Evolutionary conservation across 805 yeast genomes (phyloP).

Genomic region (Suhomyces pyralidae): DNA sequence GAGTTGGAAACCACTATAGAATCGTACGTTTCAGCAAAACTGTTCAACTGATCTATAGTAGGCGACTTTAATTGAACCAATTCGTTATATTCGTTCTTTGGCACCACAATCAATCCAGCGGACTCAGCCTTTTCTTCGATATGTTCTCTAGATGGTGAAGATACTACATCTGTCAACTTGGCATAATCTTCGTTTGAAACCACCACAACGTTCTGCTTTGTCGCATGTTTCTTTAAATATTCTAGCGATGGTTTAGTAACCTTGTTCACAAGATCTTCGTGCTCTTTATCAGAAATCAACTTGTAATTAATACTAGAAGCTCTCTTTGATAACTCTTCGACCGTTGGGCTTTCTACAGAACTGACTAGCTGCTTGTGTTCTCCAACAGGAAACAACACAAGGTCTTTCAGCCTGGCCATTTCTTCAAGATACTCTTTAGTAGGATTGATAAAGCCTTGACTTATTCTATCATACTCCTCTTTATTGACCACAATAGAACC

Average conservation of each 20-base stretch:
- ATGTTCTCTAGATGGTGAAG: constrained; percentile 14
- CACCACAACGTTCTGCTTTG: constrained; percentile 6
- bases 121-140: constrained; percentile 13
- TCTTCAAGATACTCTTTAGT: constrained; percentile 18
- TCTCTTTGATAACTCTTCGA: constrained; percentile 5
- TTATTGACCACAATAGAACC: constrained; percentile 10
- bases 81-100: constrained; percentile 17
- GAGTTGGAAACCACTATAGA: constrained; percentile 4
- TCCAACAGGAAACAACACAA: constrained; percentile 10
- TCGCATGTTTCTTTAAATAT: constrained; percentile 24
- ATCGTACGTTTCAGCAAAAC: constrained; percentile 3
- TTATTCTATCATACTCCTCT: constrained; percentile 12
- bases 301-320: background rate
- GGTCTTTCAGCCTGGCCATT: constrained; percentile 21
- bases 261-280: background rate
- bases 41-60: constrained; percentile 5
- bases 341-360: background rate
- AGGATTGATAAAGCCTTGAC: constrained; percentile 9
- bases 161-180: constrained; percentile 9
- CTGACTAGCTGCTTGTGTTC: constrained; percentile 15
- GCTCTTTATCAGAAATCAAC: background rate
- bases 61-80: constrained; percentile 12
- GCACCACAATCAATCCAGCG: constrained; percentile 12
- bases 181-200: constrained; percentile 14
- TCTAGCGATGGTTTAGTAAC: constrained; percentile 26